phyloP scores from a whole-genome alignment of 768 basidiomycete genomes.

The Sporobolomyces phaffii region DNA sequence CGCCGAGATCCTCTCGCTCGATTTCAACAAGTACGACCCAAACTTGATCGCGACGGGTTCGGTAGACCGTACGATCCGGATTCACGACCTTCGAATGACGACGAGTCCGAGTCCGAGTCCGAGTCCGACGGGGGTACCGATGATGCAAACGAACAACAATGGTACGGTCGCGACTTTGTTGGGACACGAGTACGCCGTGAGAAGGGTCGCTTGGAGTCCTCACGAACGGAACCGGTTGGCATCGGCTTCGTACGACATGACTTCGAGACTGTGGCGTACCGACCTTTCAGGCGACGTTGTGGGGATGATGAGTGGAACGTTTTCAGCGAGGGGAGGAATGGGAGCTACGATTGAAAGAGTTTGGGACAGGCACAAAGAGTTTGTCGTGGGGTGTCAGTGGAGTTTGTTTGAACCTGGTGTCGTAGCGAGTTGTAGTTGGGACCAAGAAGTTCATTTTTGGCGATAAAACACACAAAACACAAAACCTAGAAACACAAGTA shows the following conservation, averaged over 20 bases:
- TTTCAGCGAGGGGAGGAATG: constrained; percentile 49
- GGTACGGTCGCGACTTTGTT: constrained; percentile 51
- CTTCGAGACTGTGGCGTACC: constrained; percentile 70
- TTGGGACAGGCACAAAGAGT: constrained; percentile 86
- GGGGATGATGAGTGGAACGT: constrained; percentile 7
- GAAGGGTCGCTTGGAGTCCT: constrained; percentile 71
- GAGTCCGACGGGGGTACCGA: constrained; percentile 53
- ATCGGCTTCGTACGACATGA: constrained; percentile 86
- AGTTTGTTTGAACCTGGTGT: constrained; percentile 83
- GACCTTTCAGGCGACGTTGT: not conserved
- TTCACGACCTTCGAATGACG: constrained; percentile 87
- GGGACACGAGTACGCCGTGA: constrained; percentile 84
- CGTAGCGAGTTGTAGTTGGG: constrained; percentile 88
- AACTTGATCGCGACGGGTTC: constrained; percentile 69
- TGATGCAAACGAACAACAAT: constrained; percentile 24
- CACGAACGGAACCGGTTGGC: constrained; percentile 45
- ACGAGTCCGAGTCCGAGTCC: constrained; percentile 52
- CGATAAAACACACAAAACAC: not conserved
- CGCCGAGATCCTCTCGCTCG: constrained; percentile 67
- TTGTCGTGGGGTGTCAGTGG: constrained; percentile 86
- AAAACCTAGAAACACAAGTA: not conserved
- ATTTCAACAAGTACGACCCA: constrained; percentile 90
- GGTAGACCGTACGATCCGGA: constrained; percentile 66
- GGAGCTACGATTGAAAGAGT: constrained; percentile 57
- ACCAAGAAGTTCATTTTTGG: constrained; percentile 73